A percentile compares a stretch with the other conserved stretches of the same genome.
These are phyloP conservation scores for Anacardium occidentale DNA, from an alignment of 345 rosid genomes.

Conservation along the genomic window DNA sequence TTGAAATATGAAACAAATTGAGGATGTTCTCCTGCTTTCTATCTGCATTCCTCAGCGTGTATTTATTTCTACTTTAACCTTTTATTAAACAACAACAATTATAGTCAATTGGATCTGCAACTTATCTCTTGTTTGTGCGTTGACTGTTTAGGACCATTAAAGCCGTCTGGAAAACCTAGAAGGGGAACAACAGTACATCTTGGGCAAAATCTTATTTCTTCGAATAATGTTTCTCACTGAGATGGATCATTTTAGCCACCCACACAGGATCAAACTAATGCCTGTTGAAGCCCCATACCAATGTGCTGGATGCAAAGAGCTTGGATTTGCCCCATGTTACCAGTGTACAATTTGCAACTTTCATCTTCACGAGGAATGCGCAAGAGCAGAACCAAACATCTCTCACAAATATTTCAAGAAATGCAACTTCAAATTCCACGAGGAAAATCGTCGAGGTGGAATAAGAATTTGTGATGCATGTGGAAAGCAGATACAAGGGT, in stretches of 20 bases:
- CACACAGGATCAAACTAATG: neutral
- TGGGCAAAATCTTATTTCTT: neutral
- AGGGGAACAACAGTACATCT: no score
- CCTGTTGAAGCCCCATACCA: neutral
- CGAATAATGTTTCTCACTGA: neutral
- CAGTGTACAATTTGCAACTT: neutral
- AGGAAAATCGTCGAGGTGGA: neutral
- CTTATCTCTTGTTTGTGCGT: no score
- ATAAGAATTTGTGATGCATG: neutral
- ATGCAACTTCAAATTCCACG: neutral
- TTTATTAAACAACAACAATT: no score
- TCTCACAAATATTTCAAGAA: neutral
- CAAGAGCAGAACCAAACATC: neutral
- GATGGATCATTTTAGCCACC: neutral
- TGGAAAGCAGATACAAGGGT: neutral
- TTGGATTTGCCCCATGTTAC: neutral
- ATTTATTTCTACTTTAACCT: no score
- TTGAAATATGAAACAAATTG: no score
- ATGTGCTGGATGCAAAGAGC: neutral
- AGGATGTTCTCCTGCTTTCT: no score
- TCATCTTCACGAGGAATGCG: neutral
- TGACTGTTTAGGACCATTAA: no score
- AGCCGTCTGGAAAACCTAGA: no score
- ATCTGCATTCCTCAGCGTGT: no score
- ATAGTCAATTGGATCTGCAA: no score